Base-by-base conservation (phyloP, 2,329 filamentous ascomycete genomes). In the Trichoderma koningiopsis region DNA sequence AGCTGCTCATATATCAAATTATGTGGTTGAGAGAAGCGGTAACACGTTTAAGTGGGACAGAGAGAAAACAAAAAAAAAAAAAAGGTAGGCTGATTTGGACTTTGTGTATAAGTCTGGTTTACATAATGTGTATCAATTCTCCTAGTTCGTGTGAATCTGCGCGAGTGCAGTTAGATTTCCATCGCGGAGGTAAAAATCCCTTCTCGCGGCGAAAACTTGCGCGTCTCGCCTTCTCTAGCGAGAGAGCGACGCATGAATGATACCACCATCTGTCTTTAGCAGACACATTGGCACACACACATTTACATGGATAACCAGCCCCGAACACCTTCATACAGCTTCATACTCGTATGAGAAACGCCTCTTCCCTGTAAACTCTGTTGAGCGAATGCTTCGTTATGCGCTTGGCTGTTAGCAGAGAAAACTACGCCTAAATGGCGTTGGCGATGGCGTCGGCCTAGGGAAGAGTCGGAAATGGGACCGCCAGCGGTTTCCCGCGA, bases 341-440 rank as follows among this genome's bases (percentile, higher is more conserved):
- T 43, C 16, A 43, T 43, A 35, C 31, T 19, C 33, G 8, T 7
- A 13, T 24, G 47, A 49, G 35, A 56, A 31, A 52, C 49, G 24
- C 52, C 53, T 24, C 55, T n/a, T 52, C 40, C 56, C 24, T 43
- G 33, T 33, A 57, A 33, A 49, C 43, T 35, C 55, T 14, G 33
- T 43, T 22, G 40, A 43, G 40, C 19, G 57, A 43, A 59, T 16
- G 29, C 19, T 35, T 13, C 47, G n/a, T 24, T 27, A 58, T n/a
- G 56, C 56, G 57, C 65, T 68, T 53, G 57, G 35, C 65, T 68
- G 31, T 53, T 57, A 31, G 37, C 27, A 61, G 65, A 68, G 43
- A 68, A 68, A 61, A 13, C 57, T 68, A 68, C 57, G 65, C 65
- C 64, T 47, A 35, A 40, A 11, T 11, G 35, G 40, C 55, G 40